Conservation (phyloP, 2,329 filamentous ascomycete genomes). For the Aspergillus sojae region DNA sequence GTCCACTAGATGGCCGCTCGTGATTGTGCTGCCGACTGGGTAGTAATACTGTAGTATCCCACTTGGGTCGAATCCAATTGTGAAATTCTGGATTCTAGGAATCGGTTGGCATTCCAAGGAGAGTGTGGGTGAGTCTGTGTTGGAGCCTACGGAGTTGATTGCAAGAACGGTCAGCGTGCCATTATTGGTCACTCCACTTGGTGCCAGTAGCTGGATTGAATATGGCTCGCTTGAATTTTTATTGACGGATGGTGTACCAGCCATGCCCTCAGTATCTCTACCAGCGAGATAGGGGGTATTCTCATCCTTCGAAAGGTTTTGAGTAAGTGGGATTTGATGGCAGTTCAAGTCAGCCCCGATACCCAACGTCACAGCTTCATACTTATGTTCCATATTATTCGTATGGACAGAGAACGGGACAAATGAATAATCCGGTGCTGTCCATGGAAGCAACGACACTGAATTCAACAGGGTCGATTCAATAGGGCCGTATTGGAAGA, state of each 20-base stretch:
- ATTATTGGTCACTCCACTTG: background rate
- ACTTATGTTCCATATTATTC: background rate
- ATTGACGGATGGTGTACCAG: too few relatives aligned
- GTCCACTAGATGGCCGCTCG: background rate
- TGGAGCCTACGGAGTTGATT: background rate
- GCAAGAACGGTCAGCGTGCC: background rate
- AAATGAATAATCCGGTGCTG: background rate
- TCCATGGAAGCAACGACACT: background rate
- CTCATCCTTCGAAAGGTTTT: background rate
- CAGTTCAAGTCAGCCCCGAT: background rate
- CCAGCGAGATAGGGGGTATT: background rate
- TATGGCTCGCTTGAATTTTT: background rate
- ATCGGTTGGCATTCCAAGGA: background rate
- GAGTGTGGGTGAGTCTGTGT: background rate
- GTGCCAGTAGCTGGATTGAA: background rate
- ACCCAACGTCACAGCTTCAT: background rate
- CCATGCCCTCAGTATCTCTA: background rate
- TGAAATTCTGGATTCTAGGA: background rate
- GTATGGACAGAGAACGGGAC: background rate
- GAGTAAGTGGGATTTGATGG: background rate
- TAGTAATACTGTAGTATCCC: background rate
- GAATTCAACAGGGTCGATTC: background rate
- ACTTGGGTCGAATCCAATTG: background rate
- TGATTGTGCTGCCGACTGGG: background rate
- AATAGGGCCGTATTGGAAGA: background rate